Conservation (phyloP, 2,329 filamentous ascomycete genomes). For the Cladosporium halotolerans region DNA sequence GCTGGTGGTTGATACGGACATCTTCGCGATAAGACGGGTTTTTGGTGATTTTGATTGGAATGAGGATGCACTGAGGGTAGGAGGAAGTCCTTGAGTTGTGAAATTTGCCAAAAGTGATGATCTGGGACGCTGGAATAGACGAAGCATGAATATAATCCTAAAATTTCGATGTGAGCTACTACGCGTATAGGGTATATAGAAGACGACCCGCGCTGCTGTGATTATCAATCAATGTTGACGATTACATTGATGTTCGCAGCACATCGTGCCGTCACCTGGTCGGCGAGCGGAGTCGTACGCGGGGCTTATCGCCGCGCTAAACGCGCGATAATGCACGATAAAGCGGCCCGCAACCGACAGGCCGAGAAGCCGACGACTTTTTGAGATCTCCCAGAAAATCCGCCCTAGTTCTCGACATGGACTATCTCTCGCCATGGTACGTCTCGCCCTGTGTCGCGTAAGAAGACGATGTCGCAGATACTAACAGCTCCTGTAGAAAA, state of each 20-base stretch:
- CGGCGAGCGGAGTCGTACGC: not conserved
- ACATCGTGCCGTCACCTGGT: too few species aligned
- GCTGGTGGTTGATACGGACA: slow-evolving; percentile 9
- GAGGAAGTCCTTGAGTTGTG: too few species aligned
- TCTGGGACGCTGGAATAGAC: too few species aligned
- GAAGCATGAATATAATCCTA: too few species aligned
- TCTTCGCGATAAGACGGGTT: not conserved
- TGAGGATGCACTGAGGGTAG: too few species aligned
- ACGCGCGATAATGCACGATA: not conserved
- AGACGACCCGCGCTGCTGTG: too few species aligned
- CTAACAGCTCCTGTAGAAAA: slow-evolving; percentile 37
- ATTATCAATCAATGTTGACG: too few species aligned
- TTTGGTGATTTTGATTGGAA: not conserved
- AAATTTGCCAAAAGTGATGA: too few species aligned
- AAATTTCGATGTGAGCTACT: too few species aligned
- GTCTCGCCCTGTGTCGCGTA: not conserved
- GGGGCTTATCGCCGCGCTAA: not conserved
- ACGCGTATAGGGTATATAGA: too few species aligned
- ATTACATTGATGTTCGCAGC: too few species aligned
- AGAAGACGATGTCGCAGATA: not conserved
- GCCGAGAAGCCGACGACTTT: not conserved
- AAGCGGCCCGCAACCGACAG: not conserved
- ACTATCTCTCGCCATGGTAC: slow-evolving; percentile 10
- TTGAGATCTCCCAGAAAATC: slow-evolving; percentile 5
- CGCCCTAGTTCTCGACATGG: not conserved